Evolutionary conservation across 345 rosid genomes (phyloP), one percentile per base, ranked within the genome.

Genomic region (Eucalyptus camaldulensis): DNA sequence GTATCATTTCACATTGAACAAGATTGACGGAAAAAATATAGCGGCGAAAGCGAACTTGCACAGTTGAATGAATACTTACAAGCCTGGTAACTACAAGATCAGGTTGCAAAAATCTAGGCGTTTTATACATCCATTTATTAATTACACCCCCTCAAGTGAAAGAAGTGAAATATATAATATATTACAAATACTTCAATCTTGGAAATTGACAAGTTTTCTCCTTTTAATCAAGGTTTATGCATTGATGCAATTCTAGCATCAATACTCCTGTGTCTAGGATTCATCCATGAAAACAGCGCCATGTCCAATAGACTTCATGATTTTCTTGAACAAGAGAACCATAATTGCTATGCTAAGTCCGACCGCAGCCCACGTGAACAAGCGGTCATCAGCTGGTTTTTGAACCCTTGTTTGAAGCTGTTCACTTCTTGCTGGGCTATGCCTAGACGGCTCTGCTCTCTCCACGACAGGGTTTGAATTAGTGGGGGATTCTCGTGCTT

Each of bases 251-350:
- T 49, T 33, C 83, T 40, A 76, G 83, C 27, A 76, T 76, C 83
- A 37, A 76, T 29, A 27, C 49, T 60, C 45, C 54, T n/a, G 56
- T 49, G 21, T 89, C 87, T 93, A 97, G 7, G 99, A 97, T 83
- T 93, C 95, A 91, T 95, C 97, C 96, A 96, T 94, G 93, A 96
- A 94, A 80, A 96, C 91, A 81, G 99, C 92, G 87, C 97, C 97
- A 56, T 94, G 94, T 87, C 98, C 97, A 80, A 94, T 93, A 49
- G 99, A 92, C 92, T 96, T 94, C 94, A 96, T 93, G 87, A 96
- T 95, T 93, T 98, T 98, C 94, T 96, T 97, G 91, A 97, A 91
- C 90, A 97, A 91, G 89, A 97, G 99, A 92, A 92, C 96, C 92
- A 97, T 67, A 88, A 97, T 97, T 27, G 99, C 99, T 21, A 98